phyloP scores from a whole-genome alignment of 768 basidiomycete genomes.

The Leccinum obscurum region DNA sequence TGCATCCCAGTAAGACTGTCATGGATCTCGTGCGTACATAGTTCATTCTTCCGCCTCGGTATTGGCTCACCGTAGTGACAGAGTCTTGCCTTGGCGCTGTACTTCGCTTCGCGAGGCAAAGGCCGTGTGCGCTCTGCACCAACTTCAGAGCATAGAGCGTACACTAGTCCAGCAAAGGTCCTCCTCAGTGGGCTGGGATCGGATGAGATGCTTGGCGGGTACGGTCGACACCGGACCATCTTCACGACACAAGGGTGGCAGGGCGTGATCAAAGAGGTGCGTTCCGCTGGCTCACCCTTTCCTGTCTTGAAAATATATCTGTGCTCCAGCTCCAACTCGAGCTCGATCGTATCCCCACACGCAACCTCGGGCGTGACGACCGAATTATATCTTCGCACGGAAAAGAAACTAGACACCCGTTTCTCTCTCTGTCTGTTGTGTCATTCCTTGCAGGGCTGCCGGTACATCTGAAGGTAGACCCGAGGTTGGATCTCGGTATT shows the following conservation, averaged over 20 bases:
- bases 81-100: conserved; percentile 91
- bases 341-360: conserved; percentile 78
- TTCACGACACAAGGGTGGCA: conserved; percentile 70
- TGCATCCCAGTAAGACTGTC: conserved; percentile 79
- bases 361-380: conserved; percentile 95
- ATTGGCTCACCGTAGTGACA: conserved; percentile 31
- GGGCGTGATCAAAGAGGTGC: conserved; percentile 79
- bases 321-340: conserved; percentile 78
- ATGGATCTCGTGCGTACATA: conserved; percentile 81
- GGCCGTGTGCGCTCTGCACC: conserved; percentile 53
- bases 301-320: background rate
- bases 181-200: conserved; percentile 91
- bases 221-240: conserved; percentile 82
- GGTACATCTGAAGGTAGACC: conserved; percentile 81
- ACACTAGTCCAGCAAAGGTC: conserved; percentile 77
- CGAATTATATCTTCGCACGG: conserved; percentile 89
- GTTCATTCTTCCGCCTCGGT: background rate
- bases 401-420: conserved; percentile 91
- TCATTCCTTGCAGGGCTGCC: conserved; percentile 76
- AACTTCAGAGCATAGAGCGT: conserved; percentile 41
- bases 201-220: conserved; percentile 94
- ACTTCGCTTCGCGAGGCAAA: conserved; percentile 83
- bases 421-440: conserved; percentile 79
- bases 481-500: conserved; percentile 65
- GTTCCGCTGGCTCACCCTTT: background rate